Percentiles rank a stretch among this genome's conserved stretches.
These are phyloP conservation scores for Cicer yamashitae DNA, from an alignment of 306 rosid genomes.

Conservation along the genomic window DNA sequence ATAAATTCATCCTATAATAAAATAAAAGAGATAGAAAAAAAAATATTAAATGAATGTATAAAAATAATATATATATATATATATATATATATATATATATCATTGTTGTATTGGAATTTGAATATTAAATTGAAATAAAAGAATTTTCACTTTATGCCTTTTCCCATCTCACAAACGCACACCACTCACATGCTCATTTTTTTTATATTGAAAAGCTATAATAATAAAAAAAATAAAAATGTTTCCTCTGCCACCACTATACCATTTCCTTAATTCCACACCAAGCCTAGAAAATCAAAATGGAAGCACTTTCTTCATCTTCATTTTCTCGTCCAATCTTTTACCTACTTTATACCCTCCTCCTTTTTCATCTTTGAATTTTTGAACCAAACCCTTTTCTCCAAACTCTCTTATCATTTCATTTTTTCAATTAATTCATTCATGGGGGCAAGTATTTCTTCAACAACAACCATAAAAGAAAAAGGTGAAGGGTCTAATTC, in stretches of 20 bases:
- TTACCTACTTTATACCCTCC: slow-evolving; percentile 53
- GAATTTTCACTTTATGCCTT: slow-evolving; percentile 49
- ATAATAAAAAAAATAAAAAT: neutral
- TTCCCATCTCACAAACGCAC: slow-evolving; percentile 34
- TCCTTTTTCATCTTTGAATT: slow-evolving; percentile 51
- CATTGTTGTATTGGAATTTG: neutral
- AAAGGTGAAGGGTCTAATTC: slow-evolving; percentile 30
- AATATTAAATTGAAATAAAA: slow-evolving; percentile 6
- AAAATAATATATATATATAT: too few species aligned
- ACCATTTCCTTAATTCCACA: slow-evolving; percentile 27
- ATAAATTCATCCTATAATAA: too few species aligned
- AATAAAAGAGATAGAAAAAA: too few species aligned
- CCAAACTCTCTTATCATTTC: neutral
- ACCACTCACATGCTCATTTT: slow-evolving; percentile 9
- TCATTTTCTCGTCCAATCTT: slow-evolving; percentile 27
- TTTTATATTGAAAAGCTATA: slow-evolving; percentile 1
- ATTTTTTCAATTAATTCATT: neutral
- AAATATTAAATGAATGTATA: too few species aligned
- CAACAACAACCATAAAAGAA: slow-evolving; percentile 15
- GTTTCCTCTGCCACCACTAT: slow-evolving; percentile 32
- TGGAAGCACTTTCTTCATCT: slow-evolving; percentile 48
- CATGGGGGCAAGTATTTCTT: slow-evolving; percentile 73
- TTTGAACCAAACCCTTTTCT: slow-evolving; percentile 10
- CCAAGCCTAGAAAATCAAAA: slow-evolving; percentile 48
- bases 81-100: too few species aligned